Percentiles rank a stretch among this genome's conserved stretches.
These are phyloP conservation scores for Microbotryum silenes-acaulis DNA, from an alignment of 1,284 basidiomycete species.

Conservation along the genomic window DNA sequence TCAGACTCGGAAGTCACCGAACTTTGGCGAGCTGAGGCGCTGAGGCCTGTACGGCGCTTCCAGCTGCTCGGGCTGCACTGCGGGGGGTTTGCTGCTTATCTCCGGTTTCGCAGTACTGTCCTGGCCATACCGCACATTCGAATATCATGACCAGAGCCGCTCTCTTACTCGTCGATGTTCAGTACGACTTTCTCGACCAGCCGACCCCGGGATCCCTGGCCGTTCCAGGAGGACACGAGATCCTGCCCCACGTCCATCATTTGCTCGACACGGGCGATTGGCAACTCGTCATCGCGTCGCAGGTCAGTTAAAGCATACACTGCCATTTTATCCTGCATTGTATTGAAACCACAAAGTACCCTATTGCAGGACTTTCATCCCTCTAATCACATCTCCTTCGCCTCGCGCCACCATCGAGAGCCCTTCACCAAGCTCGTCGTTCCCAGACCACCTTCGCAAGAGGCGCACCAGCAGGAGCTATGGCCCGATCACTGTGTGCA, in stretches of 20 bases:
- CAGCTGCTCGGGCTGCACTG: too few relatives aligned
- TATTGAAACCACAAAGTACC: too few relatives aligned
- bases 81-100: too few relatives aligned
- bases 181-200: constrained; percentile 53
- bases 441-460: constrained; percentile 37
- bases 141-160: not conserved
- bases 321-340: too few relatives aligned
- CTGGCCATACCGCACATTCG: not conserved
- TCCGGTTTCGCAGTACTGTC: too few relatives aligned
- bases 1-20: too few relatives aligned
- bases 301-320: constrained; percentile 37
- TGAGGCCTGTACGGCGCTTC: too few relatives aligned
- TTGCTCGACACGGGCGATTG: constrained; percentile 48
- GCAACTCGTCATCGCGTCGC: constrained; percentile 48
- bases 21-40: too few relatives aligned
- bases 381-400: constrained; percentile 55
- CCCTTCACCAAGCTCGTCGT: constrained; percentile 46
- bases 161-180: constrained; percentile 46
- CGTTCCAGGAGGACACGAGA: constrained; percentile 47
- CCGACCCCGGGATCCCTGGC: constrained; percentile 53
- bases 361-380: constrained; percentile 49
- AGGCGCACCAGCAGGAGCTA: constrained; percentile 46
- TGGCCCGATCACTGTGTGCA: constrained; percentile 58
- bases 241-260: constrained; percentile 47
- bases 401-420: constrained; percentile 47